phyloP scores from a whole-genome alignment of 208 protist species.

The Leishmania lainsoni region DNA sequence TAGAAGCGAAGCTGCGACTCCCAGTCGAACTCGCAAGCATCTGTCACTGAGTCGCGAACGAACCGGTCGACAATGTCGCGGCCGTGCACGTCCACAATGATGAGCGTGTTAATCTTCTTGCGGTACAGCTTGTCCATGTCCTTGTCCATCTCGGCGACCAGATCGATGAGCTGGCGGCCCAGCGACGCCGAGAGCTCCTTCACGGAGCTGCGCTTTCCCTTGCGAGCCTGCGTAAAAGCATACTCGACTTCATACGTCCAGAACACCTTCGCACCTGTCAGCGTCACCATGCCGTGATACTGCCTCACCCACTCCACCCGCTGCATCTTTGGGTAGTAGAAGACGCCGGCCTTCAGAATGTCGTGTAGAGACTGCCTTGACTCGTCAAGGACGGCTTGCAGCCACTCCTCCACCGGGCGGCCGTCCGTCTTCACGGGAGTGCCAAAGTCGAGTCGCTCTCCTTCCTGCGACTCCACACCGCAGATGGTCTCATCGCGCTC shows the following conservation, averaged over 20 bases:
- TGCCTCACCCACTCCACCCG: conserved; percentile 96
- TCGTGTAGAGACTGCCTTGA: conserved; percentile 94
- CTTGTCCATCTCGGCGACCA: conserved; percentile 96
- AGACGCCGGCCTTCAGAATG: conserved; percentile 97
- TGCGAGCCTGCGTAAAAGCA: conserved; percentile 91
- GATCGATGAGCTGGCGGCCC: conserved; percentile 93
- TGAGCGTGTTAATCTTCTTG: conserved; percentile 99
- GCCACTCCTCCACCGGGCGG: conserved; percentile 97
- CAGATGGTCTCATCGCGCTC: conserved; percentile 90
- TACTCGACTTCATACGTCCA: conserved; percentile 99
- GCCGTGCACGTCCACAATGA: conserved; percentile 99
- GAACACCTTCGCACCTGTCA: conserved; percentile 98
- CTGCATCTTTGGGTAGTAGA: conserved; percentile 95
- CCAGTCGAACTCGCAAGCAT: conserved; percentile 99
- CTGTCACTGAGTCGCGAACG: conserved; percentile 97
- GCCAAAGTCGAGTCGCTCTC: conserved; percentile 94
- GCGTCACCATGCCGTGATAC: conserved; percentile 96
- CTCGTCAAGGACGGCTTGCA: conserved; percentile 95
- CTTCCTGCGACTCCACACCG: conserved; percentile 97
- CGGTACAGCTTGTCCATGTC: conserved; percentile 92
- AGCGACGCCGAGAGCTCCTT: conserved; percentile 95
- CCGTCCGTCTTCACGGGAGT: conserved; percentile 89
- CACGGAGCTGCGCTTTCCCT: conserved; percentile 96
- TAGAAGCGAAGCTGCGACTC: conserved; percentile 99
- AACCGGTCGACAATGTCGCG: conserved; percentile 98